These are phyloP conservation scores for Schoenoplectus triqueter DNA, from an alignment of 202 grass and related monocot species.

Conservation along the genomic window DNA sequence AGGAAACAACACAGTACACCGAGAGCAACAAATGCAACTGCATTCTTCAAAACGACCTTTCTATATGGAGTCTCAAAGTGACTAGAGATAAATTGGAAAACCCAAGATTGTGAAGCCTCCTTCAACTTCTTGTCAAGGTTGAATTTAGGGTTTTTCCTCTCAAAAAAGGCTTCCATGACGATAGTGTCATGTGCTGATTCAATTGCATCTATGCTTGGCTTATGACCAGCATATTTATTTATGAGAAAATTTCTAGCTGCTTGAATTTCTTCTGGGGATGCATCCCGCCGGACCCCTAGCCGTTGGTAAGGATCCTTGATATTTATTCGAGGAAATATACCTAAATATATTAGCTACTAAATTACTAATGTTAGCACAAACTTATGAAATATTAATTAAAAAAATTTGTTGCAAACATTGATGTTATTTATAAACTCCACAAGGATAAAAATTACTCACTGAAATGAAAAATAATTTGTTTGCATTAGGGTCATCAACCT, in stretches of 20 bases:
- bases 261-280: constrained; percentile 99
- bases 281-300: constrained; percentile 86
- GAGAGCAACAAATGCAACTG: constrained; percentile 64
- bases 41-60: constrained; percentile 82
- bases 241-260: constrained; percentile 87
- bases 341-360: constrained; percentile 46
- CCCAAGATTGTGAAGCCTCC: constrained; percentile 69
- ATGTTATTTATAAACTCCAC: background rate
- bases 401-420: constrained; percentile 9
- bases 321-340: constrained; percentile 81
- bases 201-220: constrained; percentile 90
- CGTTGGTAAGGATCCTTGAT: constrained; percentile 89
- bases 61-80: constrained; percentile 82
- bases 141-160: constrained; percentile 88
- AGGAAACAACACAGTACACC: constrained; percentile 68
- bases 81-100: constrained; percentile 66
- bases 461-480: background rate
- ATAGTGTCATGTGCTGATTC: constrained; percentile 92
- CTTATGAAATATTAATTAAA: background rate
- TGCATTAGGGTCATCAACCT: background rate
- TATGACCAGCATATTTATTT: constrained; percentile 82
- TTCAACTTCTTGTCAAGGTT: constrained; percentile 83
- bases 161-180: constrained; percentile 90
- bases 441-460: background rate
- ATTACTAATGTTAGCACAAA: background rate